Evolutionary conservation across 2,329 filamentous ascomycete species (phyloP), one percentile per base, ranked within the genome.

Genomic region (Microdochium nivale): DNA sequence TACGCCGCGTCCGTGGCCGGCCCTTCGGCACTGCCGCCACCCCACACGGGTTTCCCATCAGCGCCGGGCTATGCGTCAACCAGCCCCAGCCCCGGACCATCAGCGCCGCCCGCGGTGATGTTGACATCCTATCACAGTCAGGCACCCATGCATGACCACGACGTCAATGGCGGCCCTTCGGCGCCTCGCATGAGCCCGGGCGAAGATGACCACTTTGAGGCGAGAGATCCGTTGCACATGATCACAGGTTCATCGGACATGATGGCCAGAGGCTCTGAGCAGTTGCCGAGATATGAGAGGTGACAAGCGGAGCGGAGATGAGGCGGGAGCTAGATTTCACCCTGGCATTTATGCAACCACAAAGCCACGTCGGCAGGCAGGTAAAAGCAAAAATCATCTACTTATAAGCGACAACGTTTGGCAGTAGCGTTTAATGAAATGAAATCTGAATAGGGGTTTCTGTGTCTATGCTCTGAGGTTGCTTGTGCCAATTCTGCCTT

Each of bases 211-310:
- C 40, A 21, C 23, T 44, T 23, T 44, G 10, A 7, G 19, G 63
- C 63, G 2, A 58, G 65, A 35, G 63, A 63, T 48, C 51, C 62
- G n/a, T 65, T 70, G 33, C 21, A 13, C 75, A 84, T 47, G 74
- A 83, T 51, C 74, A 79, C 56, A 73, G 80, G 54, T 72, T 78
- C 58, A 68, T 73, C 61, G 53, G 60, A 51, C 52, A 58, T 19
- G 67, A 67, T 53, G 49, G 48, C 53, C 14, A 19, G 54, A 25
- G 52, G 40, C 47, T 24, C 53, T 40, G 67, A 69, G 52, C 66
- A 59, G 13, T 56, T 69, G 49, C 67, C 67, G 14, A 63, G 56
- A 56, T 69, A 69, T 51, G 66, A 68, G 54, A 59, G 66, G 56
- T 69, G 56, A n/a, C n/a, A n/a, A n/a, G n/a, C n/a, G n/a, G n/a